phyloP scores from a whole-genome alignment of 2,329 filamentous ascomycete genomes.

The Claviceps fusiformis region DNA sequence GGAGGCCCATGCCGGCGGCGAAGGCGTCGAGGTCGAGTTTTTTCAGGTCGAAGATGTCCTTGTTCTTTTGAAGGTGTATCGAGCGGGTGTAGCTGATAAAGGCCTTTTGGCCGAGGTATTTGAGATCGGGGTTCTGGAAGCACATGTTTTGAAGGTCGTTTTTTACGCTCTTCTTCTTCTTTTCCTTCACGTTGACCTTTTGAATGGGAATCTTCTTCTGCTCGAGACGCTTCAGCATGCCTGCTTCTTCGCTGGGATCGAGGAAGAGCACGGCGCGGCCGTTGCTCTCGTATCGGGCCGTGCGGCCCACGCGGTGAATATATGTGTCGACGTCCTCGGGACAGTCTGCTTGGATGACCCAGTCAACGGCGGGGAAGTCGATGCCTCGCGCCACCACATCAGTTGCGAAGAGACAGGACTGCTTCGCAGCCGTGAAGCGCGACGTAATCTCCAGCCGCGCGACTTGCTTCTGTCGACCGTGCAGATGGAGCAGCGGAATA shows the following conservation, averaged over 20 bases:
- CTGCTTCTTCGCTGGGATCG: constrained; percentile 80
- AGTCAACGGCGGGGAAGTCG: constrained; percentile 93
- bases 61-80: constrained; percentile 78
- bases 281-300: constrained; percentile 80
- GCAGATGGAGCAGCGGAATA: constrained; percentile 82
- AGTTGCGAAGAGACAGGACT: constrained; percentile 84
- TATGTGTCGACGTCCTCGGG: constrained; percentile 96
- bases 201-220: constrained; percentile 84
- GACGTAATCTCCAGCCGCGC: constrained; percentile 78
- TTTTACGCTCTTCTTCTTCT: constrained; percentile 78
- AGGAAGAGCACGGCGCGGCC: constrained; percentile 84
- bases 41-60: constrained; percentile 77
- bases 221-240: constrained; percentile 76
- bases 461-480: constrained; percentile 85
- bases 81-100: constrained; percentile 85
- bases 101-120: constrained; percentile 91
- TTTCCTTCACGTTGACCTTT: constrained; percentile 71
- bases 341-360: constrained; percentile 97
- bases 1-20: constrained; percentile 72
- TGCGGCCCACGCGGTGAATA: constrained; percentile 89
- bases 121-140: constrained; percentile 86
- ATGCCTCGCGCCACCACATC: constrained; percentile 89
- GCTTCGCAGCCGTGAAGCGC: constrained; percentile 67
- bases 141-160: constrained; percentile 86
- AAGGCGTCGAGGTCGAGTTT: constrained; percentile 76